Conservation (phyloP, 257 asterid genomes). For the Solanum infundibuliforme region DNA sequence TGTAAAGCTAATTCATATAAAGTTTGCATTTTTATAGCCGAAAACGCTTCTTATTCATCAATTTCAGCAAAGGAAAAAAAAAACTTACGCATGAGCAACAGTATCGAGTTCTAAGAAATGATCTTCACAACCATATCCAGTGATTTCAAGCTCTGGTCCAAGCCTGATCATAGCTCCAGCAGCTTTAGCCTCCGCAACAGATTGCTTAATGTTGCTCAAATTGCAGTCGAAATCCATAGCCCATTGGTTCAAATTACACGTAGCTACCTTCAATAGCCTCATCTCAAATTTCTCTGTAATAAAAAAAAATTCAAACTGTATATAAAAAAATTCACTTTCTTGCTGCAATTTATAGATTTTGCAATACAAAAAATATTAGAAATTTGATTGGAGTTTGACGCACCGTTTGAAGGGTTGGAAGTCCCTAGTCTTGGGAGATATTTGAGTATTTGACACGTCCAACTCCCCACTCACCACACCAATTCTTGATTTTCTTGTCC, state of each 20-base stretch:
- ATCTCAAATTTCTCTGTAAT: constrained; percentile 17
- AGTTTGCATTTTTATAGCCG: not conserved
- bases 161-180: constrained; percentile 88
- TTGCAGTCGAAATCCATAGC: constrained; percentile 98
- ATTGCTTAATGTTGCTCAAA: constrained; percentile 68
- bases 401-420: not conserved
- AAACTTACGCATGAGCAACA: constrained; percentile 69
- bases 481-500: not conserved
- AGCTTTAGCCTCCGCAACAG: constrained; percentile 66
- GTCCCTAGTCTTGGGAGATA: not conserved
- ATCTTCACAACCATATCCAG: constrained; percentile 97
- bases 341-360: not conserved
- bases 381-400: not conserved
- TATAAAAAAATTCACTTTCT: not conserved
- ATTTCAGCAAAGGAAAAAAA: not conserved
- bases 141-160: constrained; percentile 96
- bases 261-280: constrained; percentile 93
- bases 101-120: constrained; percentile 94
- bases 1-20: not conserved
- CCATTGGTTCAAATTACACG: constrained; percentile 95
- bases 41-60: not conserved
- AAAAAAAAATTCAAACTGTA: not conserved
- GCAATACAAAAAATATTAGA: not conserved
- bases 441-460: constrained; percentile 5
- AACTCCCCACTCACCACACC: not conserved